Evolutionary conservation across 139 green algal genomes (phyloP).

Genomic region (Mychonastes homosphaera): DNA sequence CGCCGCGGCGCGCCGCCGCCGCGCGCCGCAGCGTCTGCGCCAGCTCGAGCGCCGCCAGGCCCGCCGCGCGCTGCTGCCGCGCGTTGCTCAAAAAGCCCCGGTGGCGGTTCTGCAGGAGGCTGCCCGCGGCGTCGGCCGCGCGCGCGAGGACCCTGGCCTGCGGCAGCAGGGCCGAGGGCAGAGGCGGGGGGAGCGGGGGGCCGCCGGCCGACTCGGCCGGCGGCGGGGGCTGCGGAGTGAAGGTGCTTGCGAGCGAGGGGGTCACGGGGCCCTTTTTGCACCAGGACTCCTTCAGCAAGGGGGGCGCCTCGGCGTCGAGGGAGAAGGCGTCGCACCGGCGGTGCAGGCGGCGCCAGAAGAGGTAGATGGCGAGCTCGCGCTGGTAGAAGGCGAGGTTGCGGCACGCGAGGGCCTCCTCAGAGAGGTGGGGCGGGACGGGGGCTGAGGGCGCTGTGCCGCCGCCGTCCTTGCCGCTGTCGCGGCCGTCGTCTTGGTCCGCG

Average conservation of each 20-base stretch:
- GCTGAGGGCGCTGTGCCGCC: not conserved
- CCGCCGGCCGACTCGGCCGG: constrained; percentile 10
- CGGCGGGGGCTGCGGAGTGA: constrained; percentile 44
- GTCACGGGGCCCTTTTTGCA: constrained; percentile 72
- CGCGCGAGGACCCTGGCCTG: constrained; percentile 26
- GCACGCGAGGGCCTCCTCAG: constrained; percentile 36
- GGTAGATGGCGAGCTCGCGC: constrained; percentile 54
- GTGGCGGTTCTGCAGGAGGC: constrained; percentile 70
- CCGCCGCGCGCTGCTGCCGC: constrained; percentile 68
- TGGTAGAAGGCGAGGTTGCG: constrained; percentile 74
- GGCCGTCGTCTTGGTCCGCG: not conserved
- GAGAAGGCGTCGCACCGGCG: constrained; percentile 37
- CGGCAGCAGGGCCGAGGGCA: constrained; percentile 1
- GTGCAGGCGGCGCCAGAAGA: constrained; percentile 38
- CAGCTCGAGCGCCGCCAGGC: constrained; percentile 65
- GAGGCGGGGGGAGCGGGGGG: constrained; percentile 12
- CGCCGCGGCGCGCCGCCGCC: constrained; percentile 26
- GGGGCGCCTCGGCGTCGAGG: constrained; percentile 54
- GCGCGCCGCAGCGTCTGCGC: constrained; percentile 51
- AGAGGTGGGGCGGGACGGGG: not conserved
- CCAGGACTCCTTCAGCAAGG: constrained; percentile 85
- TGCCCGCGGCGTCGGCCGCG: constrained; percentile 52
- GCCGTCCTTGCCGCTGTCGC: too few relatives aligned
- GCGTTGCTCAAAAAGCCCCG: constrained; percentile 73
- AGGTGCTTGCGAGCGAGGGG: constrained; percentile 44